These are phyloP conservation scores for Diutina neorugosa DNA, from an alignment of 1,139 yeast genomes.

Conservation along the genomic window DNA sequence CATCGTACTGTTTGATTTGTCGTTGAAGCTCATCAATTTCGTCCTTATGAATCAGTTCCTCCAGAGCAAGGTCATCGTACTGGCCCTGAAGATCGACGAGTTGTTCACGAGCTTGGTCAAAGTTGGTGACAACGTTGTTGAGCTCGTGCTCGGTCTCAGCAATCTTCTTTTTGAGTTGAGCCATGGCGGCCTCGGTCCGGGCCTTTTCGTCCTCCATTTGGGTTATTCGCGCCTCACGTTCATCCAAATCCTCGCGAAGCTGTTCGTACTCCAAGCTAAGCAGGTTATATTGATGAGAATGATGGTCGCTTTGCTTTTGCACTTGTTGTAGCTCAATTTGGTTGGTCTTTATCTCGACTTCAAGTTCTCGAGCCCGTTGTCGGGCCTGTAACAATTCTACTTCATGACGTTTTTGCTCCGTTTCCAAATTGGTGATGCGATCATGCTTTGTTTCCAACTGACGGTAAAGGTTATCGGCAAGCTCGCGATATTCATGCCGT, in stretches of 20 bases:
- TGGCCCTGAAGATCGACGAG: not conserved
- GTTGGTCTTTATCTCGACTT: not conserved
- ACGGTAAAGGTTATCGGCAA: not conserved
- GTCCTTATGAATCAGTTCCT: not conserved
- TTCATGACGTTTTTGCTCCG: not conserved
- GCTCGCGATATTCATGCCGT: not conserved
- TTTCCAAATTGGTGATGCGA: not conserved
- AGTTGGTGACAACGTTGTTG: not conserved
- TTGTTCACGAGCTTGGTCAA: not conserved
- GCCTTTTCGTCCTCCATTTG: not conserved
- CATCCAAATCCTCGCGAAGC: not conserved
- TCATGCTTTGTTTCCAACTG: not conserved
- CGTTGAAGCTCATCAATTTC: conserved; percentile 1
- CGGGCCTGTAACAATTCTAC: not conserved
- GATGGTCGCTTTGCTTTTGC: not conserved
- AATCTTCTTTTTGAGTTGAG: not conserved
- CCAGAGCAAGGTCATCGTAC: not conserved
- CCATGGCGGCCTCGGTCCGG: not conserved
- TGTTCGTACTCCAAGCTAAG: not conserved
- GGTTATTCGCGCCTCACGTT: not conserved
- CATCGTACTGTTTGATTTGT: not conserved
- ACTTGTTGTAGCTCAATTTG: not conserved
- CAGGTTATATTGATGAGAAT: not conserved
- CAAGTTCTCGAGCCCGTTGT: not conserved
- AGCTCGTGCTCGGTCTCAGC: not conserved